These are phyloP conservation scores for Akanthomyces muscarius DNA, from an alignment of 2,329 filamentous ascomycete genomes.

Conservation along the genomic window DNA sequence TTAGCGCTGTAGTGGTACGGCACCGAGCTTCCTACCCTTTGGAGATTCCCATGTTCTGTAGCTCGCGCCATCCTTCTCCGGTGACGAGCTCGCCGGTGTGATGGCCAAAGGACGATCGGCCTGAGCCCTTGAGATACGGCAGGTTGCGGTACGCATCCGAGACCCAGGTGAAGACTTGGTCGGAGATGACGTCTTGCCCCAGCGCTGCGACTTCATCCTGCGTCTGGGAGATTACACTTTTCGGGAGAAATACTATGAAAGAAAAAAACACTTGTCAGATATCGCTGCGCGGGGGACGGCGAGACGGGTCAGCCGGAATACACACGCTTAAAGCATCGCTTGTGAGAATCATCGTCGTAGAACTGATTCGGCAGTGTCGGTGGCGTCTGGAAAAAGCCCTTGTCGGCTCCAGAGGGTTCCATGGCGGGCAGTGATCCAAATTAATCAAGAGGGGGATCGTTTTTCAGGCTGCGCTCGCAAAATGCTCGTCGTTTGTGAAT, in stretches of 20 bases:
- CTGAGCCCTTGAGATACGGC: conserved; percentile 54
- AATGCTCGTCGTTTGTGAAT: background rate
- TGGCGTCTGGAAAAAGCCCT: conserved; percentile 54
- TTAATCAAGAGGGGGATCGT: background rate
- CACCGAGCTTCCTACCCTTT: conserved; percentile 40
- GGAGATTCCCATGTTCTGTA: conserved; percentile 55
- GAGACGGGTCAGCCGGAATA: conserved; percentile 13
- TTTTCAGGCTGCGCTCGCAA: background rate
- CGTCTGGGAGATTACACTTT: conserved; percentile 34
- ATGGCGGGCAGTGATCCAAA: conserved; percentile 26
- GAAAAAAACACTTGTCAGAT: background rate
- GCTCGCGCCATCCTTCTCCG: conserved; percentile 60
- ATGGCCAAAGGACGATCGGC: conserved; percentile 59
- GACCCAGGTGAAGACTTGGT: conserved; percentile 52
- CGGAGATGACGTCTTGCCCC: conserved; percentile 50
- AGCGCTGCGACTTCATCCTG: conserved; percentile 44
- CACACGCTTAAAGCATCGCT: conserved; percentile 49
- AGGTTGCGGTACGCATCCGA: conserved; percentile 63
- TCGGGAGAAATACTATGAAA: conserved; percentile 46
- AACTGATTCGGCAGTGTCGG: conserved; percentile 54
- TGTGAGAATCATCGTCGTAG: conserved; percentile 49
- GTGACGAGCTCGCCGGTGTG: conserved; percentile 58
- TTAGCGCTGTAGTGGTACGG: background rate
- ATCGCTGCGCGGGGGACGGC: background rate
- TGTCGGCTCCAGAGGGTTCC: conserved; percentile 42